Base-by-base conservation (phyloP, 2,329 filamentous ascomycete genomes). In the Diaporthe citri region DNA sequence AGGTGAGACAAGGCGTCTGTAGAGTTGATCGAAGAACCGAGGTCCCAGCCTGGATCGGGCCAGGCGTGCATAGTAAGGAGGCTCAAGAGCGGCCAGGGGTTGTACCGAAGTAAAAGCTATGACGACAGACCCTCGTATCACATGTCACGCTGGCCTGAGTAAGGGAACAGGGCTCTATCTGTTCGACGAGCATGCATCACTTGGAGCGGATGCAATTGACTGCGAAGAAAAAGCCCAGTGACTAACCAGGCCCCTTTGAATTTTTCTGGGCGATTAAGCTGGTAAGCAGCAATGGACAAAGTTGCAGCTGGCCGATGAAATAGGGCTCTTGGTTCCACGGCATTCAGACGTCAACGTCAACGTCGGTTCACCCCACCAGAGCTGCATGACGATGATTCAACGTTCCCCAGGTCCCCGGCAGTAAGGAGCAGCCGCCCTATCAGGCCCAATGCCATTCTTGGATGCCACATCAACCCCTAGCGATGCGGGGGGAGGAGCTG, bases 71-170 rank as follows among this genome's bases (percentile, higher is more conserved):
- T 55, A 25, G 71, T 20, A 60, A 57, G 36, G 59, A 67, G 71
- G 64, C 74, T 75, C 71, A 66, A 41, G 55, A 17, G 34, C 43
- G 25, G 25, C 36, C 34, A n/a, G 25, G 51, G 55, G 55, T 51
- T 39, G 62, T 12, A 59, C 34, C 9, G 28, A 57, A 60, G 28
- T 28, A 2, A 20, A 31, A 25, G 31, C 39, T 60, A 70, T 75
- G 74, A 73, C 62, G 56, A 70, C 70, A 75, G 74, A 72, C 67
- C 73, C 52, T 66, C 25, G 39, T 67, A 62, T 76, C 74, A 76
- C 74, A 76, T 76, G 74, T 43, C 59, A 76, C 59, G 46, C 6
- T 20, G 12, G 34, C 15, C 25, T n/a, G 46, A 22, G 17, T 39
- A 55, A 52, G 57, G 22, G 43, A 31, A 13, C 56, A 39, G 7